Percentiles rank a stretch among this genome's conserved stretches.
These are phyloP conservation scores for Ascochyta lentis DNA, from an alignment of 2,329 filamentous ascomycete species.

Conservation along the genomic window DNA sequence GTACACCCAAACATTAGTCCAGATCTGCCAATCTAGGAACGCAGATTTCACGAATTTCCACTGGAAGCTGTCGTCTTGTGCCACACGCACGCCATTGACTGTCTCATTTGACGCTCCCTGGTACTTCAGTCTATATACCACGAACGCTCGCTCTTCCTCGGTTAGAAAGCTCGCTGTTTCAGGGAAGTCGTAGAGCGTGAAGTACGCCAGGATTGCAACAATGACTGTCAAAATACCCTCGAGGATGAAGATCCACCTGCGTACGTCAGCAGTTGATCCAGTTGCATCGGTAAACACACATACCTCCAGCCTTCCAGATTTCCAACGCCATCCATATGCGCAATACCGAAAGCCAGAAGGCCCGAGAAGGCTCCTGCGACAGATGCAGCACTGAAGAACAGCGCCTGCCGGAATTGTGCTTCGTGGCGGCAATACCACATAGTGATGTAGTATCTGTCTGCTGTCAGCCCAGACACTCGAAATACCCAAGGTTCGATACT, in stretches of 20 bases:
- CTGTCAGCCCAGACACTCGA: not conserved
- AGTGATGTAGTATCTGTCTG: constrained; percentile 59
- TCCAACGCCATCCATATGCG: constrained; percentile 56
- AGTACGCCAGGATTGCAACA: constrained; percentile 49
- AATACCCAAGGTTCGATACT: not conserved
- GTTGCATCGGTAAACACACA: not conserved
- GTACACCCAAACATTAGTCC: constrained; percentile 64
- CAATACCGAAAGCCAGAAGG: constrained; percentile 63
- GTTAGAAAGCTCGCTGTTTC: constrained; percentile 65
- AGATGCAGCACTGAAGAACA: constrained; percentile 66
- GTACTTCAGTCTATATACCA: constrained; percentile 66
- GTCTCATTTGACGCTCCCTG: constrained; percentile 52
- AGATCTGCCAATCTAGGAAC: constrained; percentile 58
- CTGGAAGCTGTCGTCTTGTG: constrained; percentile 70
- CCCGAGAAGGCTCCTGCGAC: constrained; percentile 67
- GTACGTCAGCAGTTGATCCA: not conserved
- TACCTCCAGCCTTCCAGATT: constrained; percentile 16
- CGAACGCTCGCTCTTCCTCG: constrained; percentile 60
- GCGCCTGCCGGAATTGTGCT: constrained; percentile 62
- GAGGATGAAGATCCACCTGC: constrained; percentile 46
- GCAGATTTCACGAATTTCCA: constrained; percentile 62
- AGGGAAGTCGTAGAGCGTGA: constrained; percentile 69
- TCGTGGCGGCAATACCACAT: constrained; percentile 70
- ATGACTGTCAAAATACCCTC: constrained; percentile 46
- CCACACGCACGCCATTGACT: constrained; percentile 70